Evolutionary conservation across 805 yeast species (phyloP).

Genomic region (Candida taoyuanica): DNA sequence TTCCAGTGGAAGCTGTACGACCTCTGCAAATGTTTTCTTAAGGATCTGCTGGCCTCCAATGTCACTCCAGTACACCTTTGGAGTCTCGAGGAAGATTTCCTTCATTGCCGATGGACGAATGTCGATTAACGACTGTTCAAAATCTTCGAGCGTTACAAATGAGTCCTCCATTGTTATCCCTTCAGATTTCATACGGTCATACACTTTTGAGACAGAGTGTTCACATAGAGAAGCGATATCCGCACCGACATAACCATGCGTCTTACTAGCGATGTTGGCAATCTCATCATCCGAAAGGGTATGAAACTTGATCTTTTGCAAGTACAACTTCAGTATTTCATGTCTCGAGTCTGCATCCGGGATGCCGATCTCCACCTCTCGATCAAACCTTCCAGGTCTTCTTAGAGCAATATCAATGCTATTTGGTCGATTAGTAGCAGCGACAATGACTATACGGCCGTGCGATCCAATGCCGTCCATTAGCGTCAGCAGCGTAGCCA

Average conservation of each 20-base stretch:
- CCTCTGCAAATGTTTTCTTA: conserved; percentile 78
- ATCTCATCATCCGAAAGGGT: conserved; percentile 51
- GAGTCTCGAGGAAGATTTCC: conserved; percentile 90
- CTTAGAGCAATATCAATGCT: conserved; percentile 67
- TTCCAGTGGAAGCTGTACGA: conserved; percentile 86
- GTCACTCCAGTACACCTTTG: conserved; percentile 89
- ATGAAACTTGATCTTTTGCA: conserved; percentile 48
- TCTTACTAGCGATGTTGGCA: conserved; percentile 59
- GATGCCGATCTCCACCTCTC: conserved; percentile 84
- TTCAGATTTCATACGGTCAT: conserved; percentile 41
- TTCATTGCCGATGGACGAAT: conserved; percentile 96
- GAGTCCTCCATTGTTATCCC: conserved; percentile 23
- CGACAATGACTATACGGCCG: conserved; percentile 62
- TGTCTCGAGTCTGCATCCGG: conserved; percentile 81
- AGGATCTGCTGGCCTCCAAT: conserved; percentile 92
- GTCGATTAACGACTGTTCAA: conserved; percentile 70
- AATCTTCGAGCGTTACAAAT: conserved; percentile 45
- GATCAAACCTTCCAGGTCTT: conserved; percentile 86
- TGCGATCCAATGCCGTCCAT: conserved; percentile 73
- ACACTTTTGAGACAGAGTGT: conserved; percentile 83
- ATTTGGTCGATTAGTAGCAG: conserved; percentile 72
- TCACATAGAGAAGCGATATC: conserved; percentile 84
- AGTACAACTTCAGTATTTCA: conserved; percentile 64
- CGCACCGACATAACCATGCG: conserved; percentile 98
- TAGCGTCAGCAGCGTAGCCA: conserved; percentile 78